Conservation (phyloP, 345 rosid genomes). For the Eucalyptus albens region DNA sequence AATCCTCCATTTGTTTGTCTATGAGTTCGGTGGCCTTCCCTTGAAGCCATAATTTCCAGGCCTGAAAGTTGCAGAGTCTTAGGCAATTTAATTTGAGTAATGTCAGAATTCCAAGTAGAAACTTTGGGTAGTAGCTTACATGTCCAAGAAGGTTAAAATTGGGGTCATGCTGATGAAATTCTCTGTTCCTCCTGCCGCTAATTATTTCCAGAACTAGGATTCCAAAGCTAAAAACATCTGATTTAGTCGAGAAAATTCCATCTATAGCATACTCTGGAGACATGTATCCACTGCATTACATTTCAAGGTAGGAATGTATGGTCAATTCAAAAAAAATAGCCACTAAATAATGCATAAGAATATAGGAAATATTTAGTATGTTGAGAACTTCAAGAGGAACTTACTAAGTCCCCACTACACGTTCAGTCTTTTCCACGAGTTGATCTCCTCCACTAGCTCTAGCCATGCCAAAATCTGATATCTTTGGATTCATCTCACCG, state of each 20-base stretch:
- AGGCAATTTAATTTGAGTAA: too few relatives aligned
- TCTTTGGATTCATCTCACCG: too few relatives aligned
- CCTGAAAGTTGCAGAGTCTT: not conserved
- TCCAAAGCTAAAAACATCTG: not conserved
- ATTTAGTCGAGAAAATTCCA: not conserved
- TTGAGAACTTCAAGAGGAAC: too few relatives aligned
- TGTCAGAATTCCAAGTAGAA: not conserved
- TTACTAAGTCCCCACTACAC: too few relatives aligned
- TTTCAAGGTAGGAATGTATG: not conserved
- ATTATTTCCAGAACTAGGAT: not conserved
- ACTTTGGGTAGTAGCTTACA: not conserved
- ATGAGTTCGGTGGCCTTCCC: slow-evolving; percentile 5
- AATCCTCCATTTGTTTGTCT: slow-evolving; percentile 6
- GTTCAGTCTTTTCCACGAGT: too few relatives aligned
- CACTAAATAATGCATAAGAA: too few relatives aligned
- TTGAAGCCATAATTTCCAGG: not conserved
- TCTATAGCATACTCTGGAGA: not conserved
- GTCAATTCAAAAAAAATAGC: too few relatives aligned
- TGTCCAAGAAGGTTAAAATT: not conserved
- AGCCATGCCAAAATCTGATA: too few relatives aligned
- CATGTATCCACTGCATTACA: not conserved
- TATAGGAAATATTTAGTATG: too few relatives aligned
- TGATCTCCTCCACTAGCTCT: too few relatives aligned
- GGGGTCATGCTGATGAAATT: not conserved
- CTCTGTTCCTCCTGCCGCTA: not conserved